phyloP scores from a whole-genome alignment of 225 moss, liverwort and hornwort genomes.

The Bryum argenteum region DNA sequence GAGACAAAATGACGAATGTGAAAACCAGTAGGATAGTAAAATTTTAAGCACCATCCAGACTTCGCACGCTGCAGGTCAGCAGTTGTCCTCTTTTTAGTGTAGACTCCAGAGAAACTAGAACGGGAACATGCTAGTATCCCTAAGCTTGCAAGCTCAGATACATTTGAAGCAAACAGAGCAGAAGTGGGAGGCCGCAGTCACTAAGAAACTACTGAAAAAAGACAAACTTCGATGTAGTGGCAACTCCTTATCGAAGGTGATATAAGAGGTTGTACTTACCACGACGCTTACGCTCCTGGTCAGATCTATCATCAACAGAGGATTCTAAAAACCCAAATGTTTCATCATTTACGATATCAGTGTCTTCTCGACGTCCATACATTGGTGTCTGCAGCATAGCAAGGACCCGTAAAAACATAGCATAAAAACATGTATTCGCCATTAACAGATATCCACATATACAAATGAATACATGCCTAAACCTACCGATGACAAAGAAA shows the following conservation, averaged over 20 bases:
- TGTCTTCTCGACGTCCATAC: slow-evolving; percentile 87
- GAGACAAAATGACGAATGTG: background rate
- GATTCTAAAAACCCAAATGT: slow-evolving; percentile 85
- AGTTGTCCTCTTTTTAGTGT: slow-evolving; percentile 3
- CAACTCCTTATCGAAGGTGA: slow-evolving; percentile 2
- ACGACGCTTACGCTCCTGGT: slow-evolving; percentile 94
- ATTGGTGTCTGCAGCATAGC: slow-evolving; percentile 58
- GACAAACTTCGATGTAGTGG: background rate
- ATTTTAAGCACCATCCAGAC: slow-evolving; percentile 11
- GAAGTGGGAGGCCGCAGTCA: slow-evolving; percentile 8
- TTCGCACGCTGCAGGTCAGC: slow-evolving; percentile 6
- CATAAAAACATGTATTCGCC: background rate
- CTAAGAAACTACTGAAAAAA: background rate
- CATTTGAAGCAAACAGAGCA: no score
- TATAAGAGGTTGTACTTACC: slow-evolving; percentile 50
- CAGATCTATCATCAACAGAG: slow-evolving; percentile 76
- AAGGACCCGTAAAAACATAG: slow-evolving; percentile 9
- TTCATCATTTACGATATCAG: slow-evolving; percentile 90
- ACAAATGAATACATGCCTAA: background rate
- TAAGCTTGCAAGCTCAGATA: slow-evolving; percentile 6
- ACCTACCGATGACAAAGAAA: background rate
- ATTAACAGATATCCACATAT: background rate
- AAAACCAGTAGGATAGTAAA: slow-evolving; percentile 1
- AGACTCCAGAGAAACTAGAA: slow-evolving; percentile 2
- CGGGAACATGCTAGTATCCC: slow-evolving; percentile 7